phyloP scores from a whole-genome alignment of 2,329 filamentous ascomycete species.

The Colletotrichum sansevieriae region DNA sequence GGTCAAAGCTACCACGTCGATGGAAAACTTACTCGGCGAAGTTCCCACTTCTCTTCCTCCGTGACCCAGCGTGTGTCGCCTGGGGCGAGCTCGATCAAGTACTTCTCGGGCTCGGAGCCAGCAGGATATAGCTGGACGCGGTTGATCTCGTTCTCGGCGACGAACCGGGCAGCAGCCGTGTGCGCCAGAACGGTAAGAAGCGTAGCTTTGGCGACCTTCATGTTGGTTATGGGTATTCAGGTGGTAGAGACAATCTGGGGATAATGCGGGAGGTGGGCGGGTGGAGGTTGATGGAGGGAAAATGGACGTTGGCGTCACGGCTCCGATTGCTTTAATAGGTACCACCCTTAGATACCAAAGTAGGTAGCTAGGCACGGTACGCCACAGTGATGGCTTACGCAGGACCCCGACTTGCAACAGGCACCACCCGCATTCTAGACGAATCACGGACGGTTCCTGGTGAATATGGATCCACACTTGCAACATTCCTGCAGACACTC shows the following conservation, averaged over 20 bases:
- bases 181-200: conserved; percentile 68
- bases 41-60: conserved; percentile 94
- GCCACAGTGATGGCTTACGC: conserved; percentile 17
- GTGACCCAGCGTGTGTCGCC: conserved; percentile 89
- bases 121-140: conserved; percentile 63
- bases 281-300: conserved; percentile 26
- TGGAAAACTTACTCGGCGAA: conserved; percentile 75
- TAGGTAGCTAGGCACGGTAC: conserved; percentile 7
- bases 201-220: conserved; percentile 68
- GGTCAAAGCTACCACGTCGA: not conserved
- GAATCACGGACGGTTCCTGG: conserved; percentile 1
- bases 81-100: conserved; percentile 86
- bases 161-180: conserved; percentile 67
- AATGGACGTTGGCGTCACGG: conserved; percentile 15
- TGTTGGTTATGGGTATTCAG: conserved; percentile 46
- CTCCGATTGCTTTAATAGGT: conserved; percentile 8
- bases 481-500: not conserved
- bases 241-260: conserved; percentile 4
- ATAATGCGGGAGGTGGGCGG: conserved; percentile 28
- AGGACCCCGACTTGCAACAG: conserved; percentile 21
- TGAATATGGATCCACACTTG: conserved; percentile 5
- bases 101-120: conserved; percentile 64
- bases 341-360: not conserved
- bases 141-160: conserved; percentile 65
- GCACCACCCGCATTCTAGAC: conserved; percentile 1